Evolutionary conservation across 208 protist species (phyloP).

Genomic region (Leishmania guyanensis): DNA sequence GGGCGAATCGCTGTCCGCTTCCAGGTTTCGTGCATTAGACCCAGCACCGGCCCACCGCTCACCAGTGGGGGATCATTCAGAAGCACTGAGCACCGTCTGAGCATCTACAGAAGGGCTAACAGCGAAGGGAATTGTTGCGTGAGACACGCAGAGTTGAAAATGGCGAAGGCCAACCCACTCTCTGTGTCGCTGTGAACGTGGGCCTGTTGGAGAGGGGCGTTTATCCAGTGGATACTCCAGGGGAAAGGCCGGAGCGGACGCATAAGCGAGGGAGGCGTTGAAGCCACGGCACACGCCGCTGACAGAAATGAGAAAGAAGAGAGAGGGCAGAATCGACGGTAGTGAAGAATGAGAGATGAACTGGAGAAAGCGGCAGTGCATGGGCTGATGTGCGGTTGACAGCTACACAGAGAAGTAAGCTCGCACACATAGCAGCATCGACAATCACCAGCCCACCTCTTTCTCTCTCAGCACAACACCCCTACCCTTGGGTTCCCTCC

Average conservation of each 20-base stretch:
- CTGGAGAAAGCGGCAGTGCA: background rate
- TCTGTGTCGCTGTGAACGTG: background rate
- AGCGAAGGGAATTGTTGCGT: background rate
- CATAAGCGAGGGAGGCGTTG: background rate
- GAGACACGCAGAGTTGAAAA: background rate
- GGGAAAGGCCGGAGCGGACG: background rate
- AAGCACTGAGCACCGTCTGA: conserved; percentile 4
- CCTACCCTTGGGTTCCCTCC: background rate
- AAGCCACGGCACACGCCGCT: background rate
- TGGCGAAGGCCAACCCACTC: background rate
- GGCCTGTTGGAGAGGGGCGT: background rate
- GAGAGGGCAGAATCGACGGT: background rate
- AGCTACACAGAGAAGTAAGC: background rate
- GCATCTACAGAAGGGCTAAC: conserved; percentile 3
- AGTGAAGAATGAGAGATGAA: background rate
- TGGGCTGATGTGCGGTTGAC: background rate
- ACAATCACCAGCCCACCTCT: background rate
- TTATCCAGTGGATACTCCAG: background rate
- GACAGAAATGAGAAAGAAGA: background rate
- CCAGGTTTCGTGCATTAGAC: background rate
- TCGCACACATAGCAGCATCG: background rate
- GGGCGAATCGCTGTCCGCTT: conserved; percentile 42
- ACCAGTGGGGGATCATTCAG: conserved; percentile 13
- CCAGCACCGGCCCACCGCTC: conserved; percentile 14
- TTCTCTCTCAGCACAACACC: background rate